Evolutionary conservation across 768 basidiomycete species (phyloP).

Genomic region (Mycena rebaudengoi): DNA sequence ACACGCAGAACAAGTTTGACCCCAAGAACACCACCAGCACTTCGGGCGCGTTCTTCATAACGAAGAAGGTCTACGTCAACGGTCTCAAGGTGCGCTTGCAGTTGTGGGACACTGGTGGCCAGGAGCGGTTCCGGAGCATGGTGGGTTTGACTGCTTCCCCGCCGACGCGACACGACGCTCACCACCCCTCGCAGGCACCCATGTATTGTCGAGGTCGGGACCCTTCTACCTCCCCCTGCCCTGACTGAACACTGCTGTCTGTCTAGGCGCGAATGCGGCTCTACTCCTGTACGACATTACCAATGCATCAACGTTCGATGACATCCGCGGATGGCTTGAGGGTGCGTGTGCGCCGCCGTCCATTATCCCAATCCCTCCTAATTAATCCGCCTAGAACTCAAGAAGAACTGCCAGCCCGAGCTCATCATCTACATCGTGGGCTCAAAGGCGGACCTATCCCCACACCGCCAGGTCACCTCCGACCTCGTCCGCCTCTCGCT

Average conservation of each 20-base stretch:
- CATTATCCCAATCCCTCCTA: slow-evolving; percentile 19
- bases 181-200: slow-evolving; percentile 68
- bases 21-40: slow-evolving; percentile 90
- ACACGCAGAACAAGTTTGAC: slow-evolving; percentile 91
- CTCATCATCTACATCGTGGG: slow-evolving; percentile 96
- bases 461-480: slow-evolving; percentile 77
- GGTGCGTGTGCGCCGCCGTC: slow-evolving; percentile 57
- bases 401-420: slow-evolving; percentile 89
- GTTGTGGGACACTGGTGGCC: slow-evolving; percentile 94
- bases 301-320: slow-evolving; percentile 86
- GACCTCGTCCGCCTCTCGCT: slow-evolving; percentile 86
- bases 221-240: slow-evolving; percentile 28
- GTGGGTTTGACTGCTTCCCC: too few relatives aligned
- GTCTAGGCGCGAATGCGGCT: slow-evolving; percentile 87
- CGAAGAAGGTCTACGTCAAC: slow-evolving; percentile 89
- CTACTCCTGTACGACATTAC: slow-evolving; percentile 96
- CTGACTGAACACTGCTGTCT: slow-evolving; percentile 19
- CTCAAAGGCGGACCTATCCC: slow-evolving; percentile 85
- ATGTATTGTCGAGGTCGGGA: slow-evolving; percentile 87
- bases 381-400: slow-evolving; percentile 70
- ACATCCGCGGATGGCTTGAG: slow-evolving; percentile 91
- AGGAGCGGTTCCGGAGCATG: slow-evolving; percentile 93
- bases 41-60: slow-evolving; percentile 92
- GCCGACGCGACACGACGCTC: too few relatives aligned
- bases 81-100: slow-evolving; percentile 88